These are phyloP conservation scores for Rhodocollybia butyracea DNA, from an alignment of 768 basidiomycete genomes.

Conservation along the genomic window DNA sequence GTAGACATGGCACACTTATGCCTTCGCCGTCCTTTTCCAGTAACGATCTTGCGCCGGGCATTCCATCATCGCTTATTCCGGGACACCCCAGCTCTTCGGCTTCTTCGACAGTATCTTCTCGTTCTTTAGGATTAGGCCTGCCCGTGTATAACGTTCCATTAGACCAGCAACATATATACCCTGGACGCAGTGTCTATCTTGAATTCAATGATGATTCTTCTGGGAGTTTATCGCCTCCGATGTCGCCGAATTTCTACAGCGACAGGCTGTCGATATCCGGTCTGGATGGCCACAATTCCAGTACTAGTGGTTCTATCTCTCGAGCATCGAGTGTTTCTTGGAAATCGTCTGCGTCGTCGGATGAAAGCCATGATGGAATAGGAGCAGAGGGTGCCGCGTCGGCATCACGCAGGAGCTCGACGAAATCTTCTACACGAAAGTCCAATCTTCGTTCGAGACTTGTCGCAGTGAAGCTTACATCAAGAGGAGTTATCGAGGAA, in stretches of 20 bases:
- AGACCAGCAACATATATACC: background rate
- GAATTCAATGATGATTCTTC: background rate
- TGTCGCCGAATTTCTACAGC: background rate
- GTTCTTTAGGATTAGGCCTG: background rate
- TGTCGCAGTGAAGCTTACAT: constrained; percentile 49
- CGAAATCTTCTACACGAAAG: background rate
- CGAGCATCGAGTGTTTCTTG: constrained; percentile 4
- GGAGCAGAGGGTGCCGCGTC: background rate
- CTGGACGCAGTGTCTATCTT: background rate
- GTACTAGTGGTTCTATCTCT: background rate
- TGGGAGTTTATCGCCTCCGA: background rate
- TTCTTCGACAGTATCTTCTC: background rate
- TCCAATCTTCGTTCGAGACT: constrained; percentile 22
- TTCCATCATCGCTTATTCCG: constrained; percentile 5
- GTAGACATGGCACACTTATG: constrained; percentile 3
- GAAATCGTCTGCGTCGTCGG: constrained; percentile 6
- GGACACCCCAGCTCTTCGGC: background rate
- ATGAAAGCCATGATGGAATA: background rate
- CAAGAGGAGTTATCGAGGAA: constrained; percentile 23
- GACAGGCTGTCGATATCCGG: background rate
- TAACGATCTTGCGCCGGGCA: too few relatives aligned
- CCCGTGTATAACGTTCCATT: background rate
- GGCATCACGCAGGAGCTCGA: background rate
- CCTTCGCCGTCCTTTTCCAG: background rate
- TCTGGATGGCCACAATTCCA: background rate